Percentiles rank a stretch among this genome's conserved stretches.
These are phyloP conservation scores for Monilinia laxa DNA, from an alignment of 2,329 filamentous ascomycete genomes.

Conservation along the genomic window DNA sequence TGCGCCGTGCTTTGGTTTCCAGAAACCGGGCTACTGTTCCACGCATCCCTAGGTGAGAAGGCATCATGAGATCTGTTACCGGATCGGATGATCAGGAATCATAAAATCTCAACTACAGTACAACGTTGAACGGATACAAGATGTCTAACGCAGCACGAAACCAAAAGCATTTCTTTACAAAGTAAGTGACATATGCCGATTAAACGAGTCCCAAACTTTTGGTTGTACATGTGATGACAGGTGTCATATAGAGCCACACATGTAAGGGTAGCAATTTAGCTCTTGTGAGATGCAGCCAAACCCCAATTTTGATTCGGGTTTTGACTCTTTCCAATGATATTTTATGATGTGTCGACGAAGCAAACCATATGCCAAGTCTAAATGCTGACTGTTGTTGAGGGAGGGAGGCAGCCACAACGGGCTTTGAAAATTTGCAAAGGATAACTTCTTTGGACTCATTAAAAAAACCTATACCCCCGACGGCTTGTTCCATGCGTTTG, in stretches of 20 bases:
- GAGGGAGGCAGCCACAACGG: slow-evolving; percentile 11
- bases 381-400: neutral
- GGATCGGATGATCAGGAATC: neutral
- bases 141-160: neutral
- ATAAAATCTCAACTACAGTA: neutral
- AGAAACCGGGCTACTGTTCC: slow-evolving; percentile 3
- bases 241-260: slow-evolving; percentile 1
- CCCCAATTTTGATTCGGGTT: neutral
- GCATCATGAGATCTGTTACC: neutral
- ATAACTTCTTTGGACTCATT: neutral
- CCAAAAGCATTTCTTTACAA: neutral
- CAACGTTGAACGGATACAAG: neutral
- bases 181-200: neutral
- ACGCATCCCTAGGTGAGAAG: neutral
- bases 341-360: neutral
- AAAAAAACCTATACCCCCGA: neutral
- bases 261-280: neutral
- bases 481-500: neutral
- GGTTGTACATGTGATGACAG: neutral
- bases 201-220: neutral
- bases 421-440: neutral
- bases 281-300: neutral
- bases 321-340: neutral
- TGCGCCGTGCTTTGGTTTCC: neutral
- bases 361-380: slow-evolving; percentile 1